These are phyloP conservation scores for Mucor lusitanicus DNA, from an alignment of 371 early-diverging fungal species.

Conservation along the genomic window DNA sequence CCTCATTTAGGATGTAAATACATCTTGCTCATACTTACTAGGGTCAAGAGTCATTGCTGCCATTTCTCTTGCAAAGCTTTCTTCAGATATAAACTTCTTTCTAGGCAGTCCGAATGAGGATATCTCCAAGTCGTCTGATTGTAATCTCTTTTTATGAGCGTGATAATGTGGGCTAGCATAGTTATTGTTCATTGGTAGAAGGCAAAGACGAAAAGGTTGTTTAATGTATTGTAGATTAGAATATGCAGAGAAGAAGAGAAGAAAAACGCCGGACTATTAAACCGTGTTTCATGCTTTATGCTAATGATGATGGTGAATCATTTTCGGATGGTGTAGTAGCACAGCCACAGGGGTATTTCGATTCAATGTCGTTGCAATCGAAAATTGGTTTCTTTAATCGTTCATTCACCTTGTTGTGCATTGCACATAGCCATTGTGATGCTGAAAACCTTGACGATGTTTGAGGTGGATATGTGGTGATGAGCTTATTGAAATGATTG, in stretches of 20 bases:
- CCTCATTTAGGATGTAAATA: neutral
- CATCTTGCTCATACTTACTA: neutral
- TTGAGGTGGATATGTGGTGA: constrained; percentile 87
- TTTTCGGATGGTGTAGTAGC: constrained; percentile 39
- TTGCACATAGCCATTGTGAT: constrained; percentile 91
- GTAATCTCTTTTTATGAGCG: neutral
- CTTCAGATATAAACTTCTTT: constrained; percentile 30
- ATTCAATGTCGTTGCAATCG: constrained; percentile 86
- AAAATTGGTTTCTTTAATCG: constrained; percentile 86
- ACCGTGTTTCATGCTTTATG: neutral
- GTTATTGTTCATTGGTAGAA: neutral
- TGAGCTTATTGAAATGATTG: constrained; percentile 78
- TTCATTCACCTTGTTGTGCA: constrained; percentile 97
- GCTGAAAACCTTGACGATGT: constrained; percentile 73
- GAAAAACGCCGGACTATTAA: neutral
- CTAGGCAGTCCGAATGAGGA: constrained; percentile 7
- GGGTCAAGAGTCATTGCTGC: constrained; percentile 26
- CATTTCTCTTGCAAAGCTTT: constrained; percentile 29
- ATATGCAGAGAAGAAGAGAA: neutral
- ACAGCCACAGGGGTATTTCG: constrained; percentile 93
- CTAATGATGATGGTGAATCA: neutral
- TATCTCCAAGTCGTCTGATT: neutral
- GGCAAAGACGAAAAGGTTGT: neutral
- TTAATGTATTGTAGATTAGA: neutral
- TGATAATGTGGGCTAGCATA: neutral